These are phyloP conservation scores for Trametes coccinea DNA, from an alignment of 768 basidiomycete genomes.

Conservation along the genomic window DNA sequence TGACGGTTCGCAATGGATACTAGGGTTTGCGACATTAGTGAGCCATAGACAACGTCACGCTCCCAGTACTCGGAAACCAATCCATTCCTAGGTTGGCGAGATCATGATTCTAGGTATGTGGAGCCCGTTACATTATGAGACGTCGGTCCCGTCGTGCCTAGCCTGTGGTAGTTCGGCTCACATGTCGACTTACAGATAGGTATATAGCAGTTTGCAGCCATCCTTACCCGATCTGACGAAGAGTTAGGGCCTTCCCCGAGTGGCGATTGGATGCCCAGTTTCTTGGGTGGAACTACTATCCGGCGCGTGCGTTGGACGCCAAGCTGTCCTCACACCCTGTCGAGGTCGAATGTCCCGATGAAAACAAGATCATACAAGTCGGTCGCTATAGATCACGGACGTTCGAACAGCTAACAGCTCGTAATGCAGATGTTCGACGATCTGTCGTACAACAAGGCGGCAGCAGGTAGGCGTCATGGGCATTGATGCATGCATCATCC, in stretches of 20 bases:
- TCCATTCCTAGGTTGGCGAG: background rate
- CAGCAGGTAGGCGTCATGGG: slow-evolving; percentile 51
- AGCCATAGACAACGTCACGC: slow-evolving; percentile 23
- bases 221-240: no score
- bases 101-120: background rate
- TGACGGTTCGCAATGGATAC: no score
- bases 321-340: slow-evolving; percentile 90
- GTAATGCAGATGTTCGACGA: slow-evolving; percentile 76
- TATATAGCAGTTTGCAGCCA: no score
- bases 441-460: slow-evolving; percentile 84
- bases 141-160: no score
- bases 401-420: no score
- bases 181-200: no score
- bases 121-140: no score
- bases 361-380: slow-evolving; percentile 79
- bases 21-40: slow-evolving; percentile 82
- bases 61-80: background rate
- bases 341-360: slow-evolving; percentile 87
- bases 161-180: no score
- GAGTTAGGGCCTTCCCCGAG: slow-evolving; percentile 68
- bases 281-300: slow-evolving; percentile 71
- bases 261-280: slow-evolving; percentile 85
- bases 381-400: background rate
- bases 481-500: no score
- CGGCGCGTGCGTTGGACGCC: slow-evolving; percentile 81